These are phyloP conservation scores for Proliferodiscus dingleyae DNA, from an alignment of 2,329 filamentous ascomycete genomes.

Conservation along the genomic window DNA sequence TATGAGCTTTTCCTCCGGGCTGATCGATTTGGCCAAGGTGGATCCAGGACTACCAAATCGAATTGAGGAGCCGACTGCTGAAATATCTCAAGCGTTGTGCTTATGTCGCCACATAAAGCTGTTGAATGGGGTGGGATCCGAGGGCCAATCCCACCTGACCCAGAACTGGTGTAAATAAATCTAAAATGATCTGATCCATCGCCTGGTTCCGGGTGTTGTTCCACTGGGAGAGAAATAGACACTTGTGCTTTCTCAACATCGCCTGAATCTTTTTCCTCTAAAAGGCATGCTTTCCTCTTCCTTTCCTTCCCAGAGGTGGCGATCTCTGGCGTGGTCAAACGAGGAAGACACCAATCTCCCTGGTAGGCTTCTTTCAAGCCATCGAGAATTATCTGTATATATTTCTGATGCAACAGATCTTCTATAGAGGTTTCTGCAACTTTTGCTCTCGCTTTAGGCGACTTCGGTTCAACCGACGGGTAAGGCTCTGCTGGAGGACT, in stretches of 20 bases:
- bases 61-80: constrained; percentile 47
- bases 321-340: constrained; percentile 12
- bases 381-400: constrained; percentile 26
- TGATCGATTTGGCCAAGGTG: constrained; percentile 78
- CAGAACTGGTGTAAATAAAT: not conserved
- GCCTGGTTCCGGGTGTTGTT: too few relatives aligned
- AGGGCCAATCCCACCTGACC: not conserved
- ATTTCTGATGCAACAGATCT: constrained; percentile 25
- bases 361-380: constrained; percentile 18
- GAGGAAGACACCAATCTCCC: constrained; percentile 32
- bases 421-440: constrained; percentile 14
- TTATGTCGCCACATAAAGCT: constrained; percentile 47
- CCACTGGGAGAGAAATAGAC: too few relatives aligned
- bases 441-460: constrained; percentile 31
- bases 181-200: too few relatives aligned
- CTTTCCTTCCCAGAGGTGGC: not conserved
- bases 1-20: constrained; percentile 57
- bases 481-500: constrained; percentile 38
- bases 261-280: not conserved
- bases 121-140: constrained; percentile 36
- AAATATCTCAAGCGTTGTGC: constrained; percentile 38
- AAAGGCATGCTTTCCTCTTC: not conserved
- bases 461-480: constrained; percentile 50
- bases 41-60: constrained; percentile 67
- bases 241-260: not conserved